phyloP scores from a whole-genome alignment of 768 basidiomycete genomes.

The Tricholoma saponaceum region DNA sequence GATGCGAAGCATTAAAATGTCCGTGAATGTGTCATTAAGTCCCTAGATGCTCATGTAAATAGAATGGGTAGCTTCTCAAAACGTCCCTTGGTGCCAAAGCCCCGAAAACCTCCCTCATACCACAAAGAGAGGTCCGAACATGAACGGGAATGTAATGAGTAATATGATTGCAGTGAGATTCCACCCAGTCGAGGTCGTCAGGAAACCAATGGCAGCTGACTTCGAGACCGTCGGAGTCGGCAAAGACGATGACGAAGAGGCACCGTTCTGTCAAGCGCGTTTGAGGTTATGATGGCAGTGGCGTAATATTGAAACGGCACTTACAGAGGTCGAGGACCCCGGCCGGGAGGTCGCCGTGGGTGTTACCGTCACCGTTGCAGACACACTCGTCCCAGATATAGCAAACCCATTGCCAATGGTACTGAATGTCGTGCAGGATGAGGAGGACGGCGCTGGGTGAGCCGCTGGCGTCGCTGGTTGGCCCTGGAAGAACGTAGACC shows the following conservation, averaged over 20 bases:
- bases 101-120: not conserved
- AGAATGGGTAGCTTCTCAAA: not conserved
- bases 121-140: not conserved
- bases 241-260: not conserved
- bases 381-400: constrained; percentile 25
- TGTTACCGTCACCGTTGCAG: constrained; percentile 2
- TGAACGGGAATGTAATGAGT: not conserved
- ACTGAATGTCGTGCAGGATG: constrained; percentile 50
- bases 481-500: constrained; percentile 69
- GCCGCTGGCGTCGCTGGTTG: constrained; percentile 49
- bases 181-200: not conserved
- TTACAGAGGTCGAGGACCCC: constrained; percentile 11
- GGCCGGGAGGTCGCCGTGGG: constrained; percentile 2
- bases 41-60: not conserved
- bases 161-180: not conserved
- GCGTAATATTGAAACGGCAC: not conserved
- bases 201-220: not conserved
- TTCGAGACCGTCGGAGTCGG: not conserved
- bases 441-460: constrained; percentile 56
- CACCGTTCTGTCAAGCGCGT: not conserved
- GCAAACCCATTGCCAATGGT: constrained; percentile 48
- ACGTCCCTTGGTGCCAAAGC: not conserved
- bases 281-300: not conserved
- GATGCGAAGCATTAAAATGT: not conserved
- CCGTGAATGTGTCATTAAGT: not conserved